Base-by-base conservation (phyloP, 2,329 filamentous ascomycete species). In the Exophiala lecanii-corni region DNA sequence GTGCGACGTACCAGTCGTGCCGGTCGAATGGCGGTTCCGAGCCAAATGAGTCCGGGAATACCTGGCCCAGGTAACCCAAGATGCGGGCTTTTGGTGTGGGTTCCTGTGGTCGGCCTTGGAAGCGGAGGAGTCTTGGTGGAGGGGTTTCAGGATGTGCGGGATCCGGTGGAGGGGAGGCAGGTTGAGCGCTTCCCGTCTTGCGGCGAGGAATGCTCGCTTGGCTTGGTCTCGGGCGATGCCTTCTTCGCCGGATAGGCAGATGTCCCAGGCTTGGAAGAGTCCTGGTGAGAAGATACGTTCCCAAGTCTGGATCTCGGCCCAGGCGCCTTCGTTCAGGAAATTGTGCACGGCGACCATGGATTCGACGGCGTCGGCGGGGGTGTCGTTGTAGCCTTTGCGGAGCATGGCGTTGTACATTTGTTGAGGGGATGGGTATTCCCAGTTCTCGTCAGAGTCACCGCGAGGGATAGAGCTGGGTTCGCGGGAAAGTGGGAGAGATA, bases 381-480 rank as follows among this genome's bases (percentile, higher is more conserved):
- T 97, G 62, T 97, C 89, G 1, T 85, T 89, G 67, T 96, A 92
- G 45, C 92, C 92, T 68, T 98, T 98, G 52, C 92, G 84, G 49
- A 97, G 71, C 68, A 98, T 84, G 5, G 92, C 92, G 60, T 98
- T 97, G 74, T 97, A 98, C 92, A 98, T 98, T 67, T 98, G 92
- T 70, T 98, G 92, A 0, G 92, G 91, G 0, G 89, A 96, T 0
- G 92, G 92, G 62, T 98, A 98, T 66, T 97, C 92, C 92, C 92
- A 98, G 59, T 86, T 94, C 35, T 81, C 79, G 39, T 82, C 75
- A 36, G 79, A 76, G 56, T 84, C 81, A 58, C 86, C 87, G 55
- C 85, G 85, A n/a, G 92, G 92, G 56, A 98, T 98, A 1, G 89
- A 89, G 1, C 87, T 94, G 20, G 77, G 70, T 65, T 96, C 89